A percentile compares a stretch with the other conserved stretches of the same genome.
phyloP scores from a whole-genome alignment of 495 filamentous ascomycete genomes.

The Niebla homalea region DNA sequence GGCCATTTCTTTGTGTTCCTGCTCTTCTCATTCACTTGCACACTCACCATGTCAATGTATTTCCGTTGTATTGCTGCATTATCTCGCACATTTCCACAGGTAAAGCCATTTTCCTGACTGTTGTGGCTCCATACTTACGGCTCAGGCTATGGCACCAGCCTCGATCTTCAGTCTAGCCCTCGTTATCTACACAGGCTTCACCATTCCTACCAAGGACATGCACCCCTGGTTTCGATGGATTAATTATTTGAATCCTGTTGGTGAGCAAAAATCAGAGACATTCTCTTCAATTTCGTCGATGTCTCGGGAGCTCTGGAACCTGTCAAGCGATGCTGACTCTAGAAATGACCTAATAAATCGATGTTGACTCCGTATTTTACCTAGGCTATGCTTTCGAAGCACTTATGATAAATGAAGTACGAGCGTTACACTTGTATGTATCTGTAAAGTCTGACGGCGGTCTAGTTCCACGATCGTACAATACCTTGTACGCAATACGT shows the following conservation, averaged over 20 bases:
- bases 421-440: no score
- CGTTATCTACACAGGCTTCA: slow-evolving; percentile 71
- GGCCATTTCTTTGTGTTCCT: slow-evolving; percentile 76
- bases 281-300: no score
- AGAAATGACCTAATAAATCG: no score
- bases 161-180: slow-evolving; percentile 50
- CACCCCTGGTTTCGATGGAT: slow-evolving; percentile 73
- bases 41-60: slow-evolving; percentile 66
- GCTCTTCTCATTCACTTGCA: slow-evolving; percentile 44
- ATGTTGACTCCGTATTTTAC: no score
- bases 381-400: slow-evolving; percentile 55
- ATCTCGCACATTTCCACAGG: slow-evolving; percentile 46
- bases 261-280: slow-evolving; percentile 4
- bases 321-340: no score
- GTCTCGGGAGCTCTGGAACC: no score
- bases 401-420: slow-evolving; percentile 47
- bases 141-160: slow-evolving; percentile 52
- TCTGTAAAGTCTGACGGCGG: neutral
- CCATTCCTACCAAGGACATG: slow-evolving; percentile 62
- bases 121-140: slow-evolving; percentile 37
- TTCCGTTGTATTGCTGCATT: slow-evolving; percentile 62
- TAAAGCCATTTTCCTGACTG: no score
- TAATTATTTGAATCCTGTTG: slow-evolving; percentile 59
- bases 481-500: slow-evolving; percentile 24
- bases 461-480: neutral